Conservation (phyloP, 768 basidiomycete genomes). For the Rossbeevera mucosa region DNA sequence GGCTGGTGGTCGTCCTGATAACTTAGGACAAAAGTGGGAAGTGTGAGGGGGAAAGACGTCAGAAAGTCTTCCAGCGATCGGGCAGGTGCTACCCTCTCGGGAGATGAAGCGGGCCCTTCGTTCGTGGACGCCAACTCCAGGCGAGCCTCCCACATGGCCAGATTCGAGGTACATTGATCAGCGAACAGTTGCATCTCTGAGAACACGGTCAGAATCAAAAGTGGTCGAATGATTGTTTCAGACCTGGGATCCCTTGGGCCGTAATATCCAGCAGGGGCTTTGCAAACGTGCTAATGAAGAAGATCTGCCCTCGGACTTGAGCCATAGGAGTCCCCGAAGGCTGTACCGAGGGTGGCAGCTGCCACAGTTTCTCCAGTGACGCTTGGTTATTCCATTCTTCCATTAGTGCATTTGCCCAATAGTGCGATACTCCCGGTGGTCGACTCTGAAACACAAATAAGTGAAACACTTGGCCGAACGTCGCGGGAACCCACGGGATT, state of each 20-base stretch:
- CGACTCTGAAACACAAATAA: slow-evolving; percentile 57
- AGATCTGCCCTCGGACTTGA: slow-evolving; percentile 82
- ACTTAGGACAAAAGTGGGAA: slow-evolving; percentile 40
- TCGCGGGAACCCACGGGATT: slow-evolving; percentile 72
- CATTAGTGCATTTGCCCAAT: slow-evolving; percentile 87
- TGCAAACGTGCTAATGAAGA: slow-evolving; percentile 80
- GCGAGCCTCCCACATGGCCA: slow-evolving; percentile 62
- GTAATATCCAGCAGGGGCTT: slow-evolving; percentile 80
- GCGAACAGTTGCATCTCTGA: slow-evolving; percentile 67
- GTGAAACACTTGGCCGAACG: slow-evolving; percentile 1
- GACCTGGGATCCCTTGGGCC: slow-evolving; percentile 69
- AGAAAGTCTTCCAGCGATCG: slow-evolving; percentile 42
- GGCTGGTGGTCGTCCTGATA: slow-evolving; percentile 24
- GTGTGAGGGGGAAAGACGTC: slow-evolving; percentile 52
- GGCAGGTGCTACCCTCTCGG: slow-evolving; percentile 21
- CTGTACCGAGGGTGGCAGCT: slow-evolving; percentile 57
- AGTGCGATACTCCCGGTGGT: slow-evolving; percentile 84
- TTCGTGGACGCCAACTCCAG: slow-evolving; percentile 33
- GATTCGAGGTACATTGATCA: slow-evolving; percentile 63
- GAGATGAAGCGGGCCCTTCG: slow-evolving; percentile 2
- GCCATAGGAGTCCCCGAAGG: slow-evolving; percentile 47
- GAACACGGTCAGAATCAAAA: slow-evolving; percentile 9
- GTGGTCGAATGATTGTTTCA: slow-evolving; percentile 12
- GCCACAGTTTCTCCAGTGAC: slow-evolving; percentile 73
- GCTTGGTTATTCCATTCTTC: slow-evolving; percentile 92